Evolutionary conservation across 2,329 filamentous ascomycete species (phyloP).

Genomic region (Phaeophleospora eucalypticola): DNA sequence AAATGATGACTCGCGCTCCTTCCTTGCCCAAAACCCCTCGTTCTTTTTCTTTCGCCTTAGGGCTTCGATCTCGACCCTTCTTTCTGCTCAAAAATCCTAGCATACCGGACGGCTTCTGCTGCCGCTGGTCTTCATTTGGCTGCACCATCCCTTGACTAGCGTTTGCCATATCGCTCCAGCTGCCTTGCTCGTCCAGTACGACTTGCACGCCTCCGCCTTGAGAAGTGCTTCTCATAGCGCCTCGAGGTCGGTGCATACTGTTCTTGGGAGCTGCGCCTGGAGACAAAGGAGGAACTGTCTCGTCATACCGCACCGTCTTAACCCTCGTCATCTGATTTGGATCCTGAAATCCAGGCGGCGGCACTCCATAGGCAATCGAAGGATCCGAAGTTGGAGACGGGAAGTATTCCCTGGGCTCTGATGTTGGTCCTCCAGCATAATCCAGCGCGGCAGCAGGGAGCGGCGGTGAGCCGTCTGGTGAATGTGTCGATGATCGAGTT

Average conservation of each 20-base stretch:
- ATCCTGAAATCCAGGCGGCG: conserved; percentile 1
- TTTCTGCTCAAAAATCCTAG: conserved; percentile 86
- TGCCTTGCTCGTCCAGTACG: conserved; percentile 81
- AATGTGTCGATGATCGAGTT: conserved; percentile 44
- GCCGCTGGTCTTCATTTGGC: conserved; percentile 47
- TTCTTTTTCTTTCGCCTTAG: conserved; percentile 75
- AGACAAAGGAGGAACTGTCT: conserved; percentile 19
- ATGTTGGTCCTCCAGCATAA: conserved; percentile 13
- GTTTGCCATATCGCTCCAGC: conserved; percentile 86
- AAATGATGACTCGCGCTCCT: conserved; percentile 64
- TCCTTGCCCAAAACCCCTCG: conserved; percentile 92
- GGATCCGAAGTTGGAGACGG: conserved; percentile 19
- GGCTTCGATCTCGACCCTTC: conserved; percentile 84
- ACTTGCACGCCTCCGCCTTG: conserved; percentile 84
- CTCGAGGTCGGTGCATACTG: conserved; percentile 44
- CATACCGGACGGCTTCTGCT: conserved; percentile 66
- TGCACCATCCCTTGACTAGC: conserved; percentile 68
- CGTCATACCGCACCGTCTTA: conserved; percentile 27
- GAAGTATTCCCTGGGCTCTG: conserved; percentile 25
- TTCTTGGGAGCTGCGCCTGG: conserved; percentile 5
- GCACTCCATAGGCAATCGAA: conserved; percentile 3
- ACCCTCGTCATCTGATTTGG: conserved; percentile 20
- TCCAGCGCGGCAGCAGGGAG: conserved; percentile 29
- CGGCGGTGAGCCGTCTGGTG: conserved; percentile 47
- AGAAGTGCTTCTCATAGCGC: conserved; percentile 66